Conservation (phyloP, 2,329 filamentous ascomycete species). For the Hypoxylon sp. region DNA sequence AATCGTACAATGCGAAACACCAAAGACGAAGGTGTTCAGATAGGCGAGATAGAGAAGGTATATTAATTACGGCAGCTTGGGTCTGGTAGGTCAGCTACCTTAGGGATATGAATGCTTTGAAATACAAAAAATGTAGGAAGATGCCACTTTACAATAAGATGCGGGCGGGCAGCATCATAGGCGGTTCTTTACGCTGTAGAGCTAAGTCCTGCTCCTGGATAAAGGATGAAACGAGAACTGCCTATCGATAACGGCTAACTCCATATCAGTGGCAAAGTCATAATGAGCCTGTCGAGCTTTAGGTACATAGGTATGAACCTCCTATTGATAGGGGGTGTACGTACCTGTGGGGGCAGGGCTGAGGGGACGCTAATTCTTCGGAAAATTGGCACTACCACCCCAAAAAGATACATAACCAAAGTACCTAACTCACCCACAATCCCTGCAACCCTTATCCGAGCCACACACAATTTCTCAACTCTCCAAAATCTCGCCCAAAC, state of each 20-base stretch:
- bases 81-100: conserved; percentile 19
- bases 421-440: conserved; percentile 3
- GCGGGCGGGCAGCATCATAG: conserved; percentile 22
- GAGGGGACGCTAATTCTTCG: conserved; percentile 24
- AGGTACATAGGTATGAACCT: too few species aligned
- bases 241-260: conserved; percentile 35
- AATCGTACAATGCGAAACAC: conserved; percentile 3
- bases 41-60: neutral
- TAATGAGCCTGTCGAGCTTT: neutral
- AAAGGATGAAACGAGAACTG: conserved; percentile 16
- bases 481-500: conserved; percentile 35
- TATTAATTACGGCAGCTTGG: conserved; percentile 16
- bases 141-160: conserved; percentile 49
- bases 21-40: neutral
- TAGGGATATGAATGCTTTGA: conserved; percentile 44
- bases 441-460: conserved; percentile 35
- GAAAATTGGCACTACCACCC: too few species aligned
- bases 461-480: conserved; percentile 38
- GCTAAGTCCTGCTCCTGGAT: conserved; percentile 6
- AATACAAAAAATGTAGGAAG: conserved; percentile 47
- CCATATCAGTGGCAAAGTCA: too few species aligned
- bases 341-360: neutral
- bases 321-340: neutral
- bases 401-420: neutral
- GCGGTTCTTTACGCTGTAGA: neutral